Base-by-base conservation (phyloP, 2,329 filamentous ascomycete genomes). In the Trichoderma sp. region DNA sequence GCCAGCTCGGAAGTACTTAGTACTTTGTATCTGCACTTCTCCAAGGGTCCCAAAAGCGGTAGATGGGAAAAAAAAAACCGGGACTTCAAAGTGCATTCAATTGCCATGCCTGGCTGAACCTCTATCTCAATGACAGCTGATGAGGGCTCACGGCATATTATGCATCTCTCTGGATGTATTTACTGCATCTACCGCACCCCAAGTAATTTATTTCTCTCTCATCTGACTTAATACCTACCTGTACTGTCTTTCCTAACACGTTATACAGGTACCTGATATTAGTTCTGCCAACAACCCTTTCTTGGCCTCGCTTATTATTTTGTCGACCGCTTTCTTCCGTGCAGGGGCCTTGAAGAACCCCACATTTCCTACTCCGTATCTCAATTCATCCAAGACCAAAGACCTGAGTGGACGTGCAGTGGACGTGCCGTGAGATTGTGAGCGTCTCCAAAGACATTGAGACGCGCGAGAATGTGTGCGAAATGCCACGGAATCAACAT, bases 381-480 rank as follows among this genome's bases (percentile, higher is more conserved):
- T 48, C 22, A 48, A 48, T 57, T 57, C 63, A 42, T 56, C 50
- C 63, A 65, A 22, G 52, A 45, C 27, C 48, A 39, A 64, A 60
- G 54, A 59, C 64, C 45, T 42, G 32, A 59, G 32, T 61, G n/a
- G 64, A 67, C 64, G 64, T 61, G 64, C 35, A 59, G 32, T 61
- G n/a, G 64, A 67, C 64, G 64, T 61, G 64, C 35, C 42, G 64
- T 45, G 48, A 37, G 52, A 53, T 57, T 27, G n/a, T n/a, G 63
- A 65, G 63, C 37, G 52, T 65, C 52, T 56, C 50, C 27, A 34
- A 56, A 45, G 13, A 22, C 63, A 48, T 32, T 32, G 32, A 59
- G 32, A 52, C 54, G 42, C 64, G 42, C 34, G 39, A 22, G 15
- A 50, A 22, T 64, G 48, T 50, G 48, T 19, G 25, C 27, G 25